Evolutionary conservation across 2,329 filamentous ascomycete genomes (phyloP).

Genomic region (Xylariaceae sp.): DNA sequence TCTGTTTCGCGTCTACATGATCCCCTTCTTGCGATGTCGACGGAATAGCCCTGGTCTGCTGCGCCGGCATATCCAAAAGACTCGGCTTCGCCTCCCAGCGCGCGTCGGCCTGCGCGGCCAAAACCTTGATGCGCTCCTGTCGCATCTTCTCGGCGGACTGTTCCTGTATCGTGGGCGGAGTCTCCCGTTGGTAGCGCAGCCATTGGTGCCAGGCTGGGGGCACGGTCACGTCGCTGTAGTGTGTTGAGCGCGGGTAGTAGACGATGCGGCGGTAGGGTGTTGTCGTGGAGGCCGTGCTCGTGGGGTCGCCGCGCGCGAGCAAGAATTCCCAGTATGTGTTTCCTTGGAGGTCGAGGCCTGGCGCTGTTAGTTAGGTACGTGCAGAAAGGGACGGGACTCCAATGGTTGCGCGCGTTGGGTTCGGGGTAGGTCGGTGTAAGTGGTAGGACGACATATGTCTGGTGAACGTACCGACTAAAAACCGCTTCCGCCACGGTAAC

Average conservation of each 20-base stretch:
- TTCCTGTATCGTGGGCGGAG: constrained; percentile 53
- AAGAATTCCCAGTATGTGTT: constrained; percentile 68
- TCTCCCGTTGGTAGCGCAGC: constrained; percentile 54
- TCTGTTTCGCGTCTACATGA: constrained; percentile 11
- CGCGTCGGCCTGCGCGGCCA: constrained; percentile 58
- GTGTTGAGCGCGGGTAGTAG: constrained; percentile 49
- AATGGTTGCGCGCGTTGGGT: too few relatives aligned
- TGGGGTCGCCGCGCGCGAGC: constrained; percentile 38
- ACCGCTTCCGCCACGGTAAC: constrained; percentile 59
- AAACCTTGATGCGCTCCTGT: constrained; percentile 47
- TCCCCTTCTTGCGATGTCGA: not conserved
- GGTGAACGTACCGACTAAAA: constrained; percentile 49
- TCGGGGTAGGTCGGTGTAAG: not conserved
- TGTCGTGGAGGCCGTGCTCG: constrained; percentile 12
- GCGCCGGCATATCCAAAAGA: constrained; percentile 25
- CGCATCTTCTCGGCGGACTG: constrained; percentile 50
- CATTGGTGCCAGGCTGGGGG: constrained; percentile 64
- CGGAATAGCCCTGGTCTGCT: constrained; percentile 11
- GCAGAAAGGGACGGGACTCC: too few relatives aligned
- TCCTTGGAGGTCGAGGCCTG: constrained; percentile 59
- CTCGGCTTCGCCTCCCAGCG: constrained; percentile 58
- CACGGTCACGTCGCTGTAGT: constrained; percentile 52
- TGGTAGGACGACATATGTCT: not conserved
- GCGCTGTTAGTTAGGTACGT: not conserved
- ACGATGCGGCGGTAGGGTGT: constrained; percentile 55